Percentiles rank a stretch among this genome's conserved stretches.
Conservation (phyloP, 129 eudicot species). For the Rutidosis leptorrhynchoides region DNA sequence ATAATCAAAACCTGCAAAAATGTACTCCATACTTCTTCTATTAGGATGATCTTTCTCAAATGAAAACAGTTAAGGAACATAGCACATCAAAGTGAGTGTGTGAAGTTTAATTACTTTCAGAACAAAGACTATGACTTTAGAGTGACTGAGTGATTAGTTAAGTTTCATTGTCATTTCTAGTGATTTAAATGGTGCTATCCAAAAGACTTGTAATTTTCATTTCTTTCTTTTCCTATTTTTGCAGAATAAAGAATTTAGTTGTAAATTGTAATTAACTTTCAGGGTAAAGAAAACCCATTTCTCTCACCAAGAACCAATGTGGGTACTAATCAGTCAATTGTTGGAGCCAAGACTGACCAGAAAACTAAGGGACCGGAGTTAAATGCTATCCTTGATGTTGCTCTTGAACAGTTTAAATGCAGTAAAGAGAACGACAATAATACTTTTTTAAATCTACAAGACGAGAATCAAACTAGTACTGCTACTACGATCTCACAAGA, state of each 20-base stretch:
- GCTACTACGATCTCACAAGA: constrained; percentile 20
- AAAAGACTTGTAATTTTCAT: background rate
- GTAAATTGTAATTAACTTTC: constrained; percentile 9
- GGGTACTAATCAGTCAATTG: constrained; percentile 13
- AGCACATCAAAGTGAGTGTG: background rate
- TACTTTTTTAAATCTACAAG: constrained; percentile 15
- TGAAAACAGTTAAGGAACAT: background rate
- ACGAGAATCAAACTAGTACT: constrained; percentile 21
- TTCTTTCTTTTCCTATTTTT: background rate
- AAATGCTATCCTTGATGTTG: constrained; percentile 36
- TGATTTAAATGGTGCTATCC: background rate
- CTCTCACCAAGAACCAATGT: constrained; percentile 33
- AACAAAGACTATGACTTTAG: background rate
- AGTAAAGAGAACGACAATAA: constrained; percentile 19
- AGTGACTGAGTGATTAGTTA: constrained; percentile 11
- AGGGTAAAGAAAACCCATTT: constrained; percentile 58
- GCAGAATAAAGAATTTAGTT: background rate
- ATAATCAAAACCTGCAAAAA: background rate
- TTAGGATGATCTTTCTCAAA: background rate
- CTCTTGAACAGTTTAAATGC: constrained; percentile 48
- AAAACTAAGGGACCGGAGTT: constrained; percentile 31
- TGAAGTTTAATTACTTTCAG: constrained; percentile 6
- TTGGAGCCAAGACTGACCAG: constrained; percentile 19
- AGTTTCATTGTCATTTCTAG: background rate
- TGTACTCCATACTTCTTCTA: background rate